These are phyloP conservation scores for Cercophora sp. DNA, from an alignment of 495 filamentous ascomycete species.

Conservation along the genomic window DNA sequence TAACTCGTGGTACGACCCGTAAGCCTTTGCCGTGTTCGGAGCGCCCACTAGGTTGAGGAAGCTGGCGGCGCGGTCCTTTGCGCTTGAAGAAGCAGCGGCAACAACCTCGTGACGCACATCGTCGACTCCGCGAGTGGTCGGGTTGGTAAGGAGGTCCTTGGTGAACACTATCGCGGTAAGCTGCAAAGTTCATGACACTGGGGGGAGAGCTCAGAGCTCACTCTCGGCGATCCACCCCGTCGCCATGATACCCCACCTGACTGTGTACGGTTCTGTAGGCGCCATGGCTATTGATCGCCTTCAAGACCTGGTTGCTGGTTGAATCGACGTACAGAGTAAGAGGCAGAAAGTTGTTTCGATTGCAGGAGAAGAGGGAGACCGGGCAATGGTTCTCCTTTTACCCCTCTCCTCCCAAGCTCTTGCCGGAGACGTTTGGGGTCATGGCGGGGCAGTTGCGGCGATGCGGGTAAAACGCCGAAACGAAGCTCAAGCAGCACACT, in stretches of 20 bases:
- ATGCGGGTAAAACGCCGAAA: constrained; percentile 31
- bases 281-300: constrained; percentile 28
- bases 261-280: constrained; percentile 49
- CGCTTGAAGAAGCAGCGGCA: constrained; percentile 79
- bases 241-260: constrained; percentile 80
- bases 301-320: too few species aligned
- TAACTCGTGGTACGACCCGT: constrained; percentile 76
- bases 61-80: constrained; percentile 58
- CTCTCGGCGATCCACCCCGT: constrained; percentile 76
- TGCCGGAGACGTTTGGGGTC: neutral
- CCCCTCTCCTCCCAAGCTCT: constrained; percentile 12
- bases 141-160: constrained; percentile 76
- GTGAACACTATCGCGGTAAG: constrained; percentile 49
- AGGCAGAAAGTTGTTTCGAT: too few species aligned
- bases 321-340: too few species aligned
- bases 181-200: neutral
- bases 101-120: constrained; percentile 76
- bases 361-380: neutral
- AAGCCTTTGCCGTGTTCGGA: constrained; percentile 64
- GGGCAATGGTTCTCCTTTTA: neutral
- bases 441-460: constrained; percentile 26
- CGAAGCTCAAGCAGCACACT: neutral
- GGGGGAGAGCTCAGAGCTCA: constrained; percentile 29
- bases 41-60: constrained; percentile 68
- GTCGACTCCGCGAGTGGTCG: constrained; percentile 62